Evolutionary conservation across 257 asterid species (phyloP).

Genomic region (Salvia rosmarinus): DNA sequence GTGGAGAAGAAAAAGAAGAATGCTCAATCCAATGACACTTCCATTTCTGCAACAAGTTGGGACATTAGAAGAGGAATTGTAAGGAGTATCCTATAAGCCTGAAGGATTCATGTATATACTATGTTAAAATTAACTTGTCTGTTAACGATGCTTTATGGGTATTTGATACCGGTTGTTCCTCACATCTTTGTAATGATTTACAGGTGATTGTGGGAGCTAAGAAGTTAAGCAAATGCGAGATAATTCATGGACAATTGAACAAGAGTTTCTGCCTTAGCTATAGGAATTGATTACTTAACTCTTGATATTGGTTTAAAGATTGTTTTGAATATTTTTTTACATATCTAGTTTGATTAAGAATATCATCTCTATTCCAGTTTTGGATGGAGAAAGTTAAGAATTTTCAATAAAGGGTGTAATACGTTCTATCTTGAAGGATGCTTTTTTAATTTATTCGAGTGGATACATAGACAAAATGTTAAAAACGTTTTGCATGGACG

Average conservation of each 20-base stretch:
- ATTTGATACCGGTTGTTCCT: too few relatives aligned
- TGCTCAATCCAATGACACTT: slow-evolving; percentile 16
- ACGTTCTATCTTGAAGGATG: too few relatives aligned
- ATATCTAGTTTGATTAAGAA: not conserved
- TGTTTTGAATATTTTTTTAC: not conserved
- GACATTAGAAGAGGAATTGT: slow-evolving; percentile 6
- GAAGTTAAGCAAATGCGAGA: not conserved
- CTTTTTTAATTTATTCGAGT: too few relatives aligned
- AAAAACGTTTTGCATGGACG: too few relatives aligned
- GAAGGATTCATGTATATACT: not conserved
- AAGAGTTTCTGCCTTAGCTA: not conserved
- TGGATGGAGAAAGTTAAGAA: not conserved
- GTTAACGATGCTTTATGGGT: too few relatives aligned
- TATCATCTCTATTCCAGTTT: not conserved
- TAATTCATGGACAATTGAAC: not conserved
- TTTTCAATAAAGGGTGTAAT: not conserved
- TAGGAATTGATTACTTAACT: not conserved
- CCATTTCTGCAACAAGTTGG: not conserved
- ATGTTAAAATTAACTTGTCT: too few relatives aligned
- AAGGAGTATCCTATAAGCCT: not conserved
- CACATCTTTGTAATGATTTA: too few relatives aligned
- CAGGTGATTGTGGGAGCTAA: too few relatives aligned
- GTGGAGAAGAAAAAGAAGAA: slow-evolving; percentile 33
- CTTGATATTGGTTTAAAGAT: not conserved
- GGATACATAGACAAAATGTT: too few relatives aligned